Conservation (phyloP, 176 grass and related monocot species). For the Carex pumila region DNA sequence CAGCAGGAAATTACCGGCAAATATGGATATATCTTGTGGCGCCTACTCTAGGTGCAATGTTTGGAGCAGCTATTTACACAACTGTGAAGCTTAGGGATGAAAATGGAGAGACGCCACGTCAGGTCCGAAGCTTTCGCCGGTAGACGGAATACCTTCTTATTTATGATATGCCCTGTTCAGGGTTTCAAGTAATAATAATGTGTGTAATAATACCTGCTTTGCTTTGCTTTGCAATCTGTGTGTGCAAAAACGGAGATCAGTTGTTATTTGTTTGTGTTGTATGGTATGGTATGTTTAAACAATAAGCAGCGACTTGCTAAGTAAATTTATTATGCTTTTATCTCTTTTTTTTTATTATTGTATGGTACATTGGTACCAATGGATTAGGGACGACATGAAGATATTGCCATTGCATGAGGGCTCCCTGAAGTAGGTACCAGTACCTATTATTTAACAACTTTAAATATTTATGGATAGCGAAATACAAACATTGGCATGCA, state of each 20-base stretch:
- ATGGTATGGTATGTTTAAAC: background rate
- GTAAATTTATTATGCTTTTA: background rate
- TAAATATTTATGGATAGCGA: background rate
- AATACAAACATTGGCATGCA: background rate
- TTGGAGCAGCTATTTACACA: conserved; percentile 69
- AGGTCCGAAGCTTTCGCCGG: conserved; percentile 72
- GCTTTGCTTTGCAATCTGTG: conserved; percentile 37
- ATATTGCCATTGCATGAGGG: background rate
- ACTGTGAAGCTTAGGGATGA: conserved; percentile 72
- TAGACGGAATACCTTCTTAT: conserved; percentile 19
- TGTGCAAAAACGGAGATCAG: background rate
- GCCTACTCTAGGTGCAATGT: conserved; percentile 65
- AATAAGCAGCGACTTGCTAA: background rate
- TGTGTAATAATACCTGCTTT: conserved; percentile 39
- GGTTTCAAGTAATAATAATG: conserved; percentile 3
- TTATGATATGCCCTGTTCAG: background rate
- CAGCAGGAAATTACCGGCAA: conserved; percentile 79
- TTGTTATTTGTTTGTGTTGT: background rate
- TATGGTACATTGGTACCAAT: background rate
- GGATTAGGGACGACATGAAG: background rate
- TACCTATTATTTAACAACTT: background rate
- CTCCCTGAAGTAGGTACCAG: background rate
- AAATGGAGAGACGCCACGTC: conserved; percentile 47
- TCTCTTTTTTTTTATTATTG: background rate
- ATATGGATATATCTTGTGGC: conserved; percentile 95